Conservation (phyloP, 169 alveolate genomes). For the Plasmodium inui region DNA sequence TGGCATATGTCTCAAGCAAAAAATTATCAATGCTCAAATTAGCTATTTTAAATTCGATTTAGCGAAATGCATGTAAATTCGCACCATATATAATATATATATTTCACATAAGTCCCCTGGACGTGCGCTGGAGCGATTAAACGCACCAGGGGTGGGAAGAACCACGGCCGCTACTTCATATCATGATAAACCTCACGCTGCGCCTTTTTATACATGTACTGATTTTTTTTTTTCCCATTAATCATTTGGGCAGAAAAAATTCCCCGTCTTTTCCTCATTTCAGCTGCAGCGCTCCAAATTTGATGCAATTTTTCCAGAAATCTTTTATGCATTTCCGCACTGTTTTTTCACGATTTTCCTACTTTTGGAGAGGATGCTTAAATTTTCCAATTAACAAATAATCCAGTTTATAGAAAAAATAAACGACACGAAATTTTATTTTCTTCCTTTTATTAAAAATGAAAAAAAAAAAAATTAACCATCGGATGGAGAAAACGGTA, state of each 20-base stretch:
- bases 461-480: not conserved
- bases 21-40: not conserved
- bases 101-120: not conserved
- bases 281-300: not conserved
- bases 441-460: not conserved
- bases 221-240: not conserved
- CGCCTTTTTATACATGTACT: not conserved
- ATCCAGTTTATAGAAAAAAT: not conserved
- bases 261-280: not conserved
- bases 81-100: not conserved
- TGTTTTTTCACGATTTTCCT: not conserved
- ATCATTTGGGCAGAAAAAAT: not conserved
- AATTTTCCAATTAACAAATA: not conserved
- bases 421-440: not conserved
- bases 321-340: not conserved
- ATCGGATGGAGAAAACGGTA: not conserved
- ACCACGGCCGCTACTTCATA: not conserved
- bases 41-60: not conserved
- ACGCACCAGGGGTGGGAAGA: not conserved
- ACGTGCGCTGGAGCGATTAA: not conserved
- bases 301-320: not conserved
- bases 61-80: not conserved
- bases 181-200: not conserved
- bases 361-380: not conserved
- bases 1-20: not conserved